Percentiles rank a stretch among this genome's conserved stretches.
These are phyloP conservation scores for Paramecium pentaurelia DNA, from an alignment of 73 alveolate genomes.

Conservation along the genomic window DNA sequence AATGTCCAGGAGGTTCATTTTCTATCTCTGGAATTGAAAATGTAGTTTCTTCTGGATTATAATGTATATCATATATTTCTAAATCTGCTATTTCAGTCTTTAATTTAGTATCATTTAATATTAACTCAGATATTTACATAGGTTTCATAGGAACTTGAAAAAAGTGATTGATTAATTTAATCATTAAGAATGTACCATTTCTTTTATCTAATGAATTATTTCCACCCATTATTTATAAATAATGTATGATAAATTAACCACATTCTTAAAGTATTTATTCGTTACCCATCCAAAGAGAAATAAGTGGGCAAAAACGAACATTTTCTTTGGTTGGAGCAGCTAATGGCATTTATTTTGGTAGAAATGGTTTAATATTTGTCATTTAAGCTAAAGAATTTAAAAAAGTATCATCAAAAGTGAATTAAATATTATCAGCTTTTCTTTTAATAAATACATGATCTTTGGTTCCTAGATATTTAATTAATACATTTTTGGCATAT, in stretches of 20 bases:
- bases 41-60: slow-evolving; percentile 28
- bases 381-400: slow-evolving; percentile 25
- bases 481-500: slow-evolving; percentile 9
- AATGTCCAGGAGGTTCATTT: background rate
- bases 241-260: slow-evolving; percentile 18
- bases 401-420: background rate
- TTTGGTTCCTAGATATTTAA: background rate
- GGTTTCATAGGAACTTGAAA: background rate
- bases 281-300: slow-evolving; percentile 12
- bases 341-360: background rate
- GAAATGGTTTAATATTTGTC: slow-evolving; percentile 5
- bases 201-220: background rate
- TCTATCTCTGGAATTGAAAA: background rate
- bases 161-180: background rate
- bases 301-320: background rate
- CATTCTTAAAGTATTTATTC: background rate
- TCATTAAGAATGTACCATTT: background rate
- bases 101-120: background rate
- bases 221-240: slow-evolving; percentile 43
- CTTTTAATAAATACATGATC: slow-evolving; percentile 2
- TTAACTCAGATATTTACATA: background rate
- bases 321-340: background rate
- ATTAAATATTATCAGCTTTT: background rate
- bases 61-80: slow-evolving; percentile 9
- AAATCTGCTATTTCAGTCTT: background rate